Evolutionary conservation across 805 yeast species (phyloP).

Genomic region (Zygosaccharomyces pseudorouxii): DNA sequence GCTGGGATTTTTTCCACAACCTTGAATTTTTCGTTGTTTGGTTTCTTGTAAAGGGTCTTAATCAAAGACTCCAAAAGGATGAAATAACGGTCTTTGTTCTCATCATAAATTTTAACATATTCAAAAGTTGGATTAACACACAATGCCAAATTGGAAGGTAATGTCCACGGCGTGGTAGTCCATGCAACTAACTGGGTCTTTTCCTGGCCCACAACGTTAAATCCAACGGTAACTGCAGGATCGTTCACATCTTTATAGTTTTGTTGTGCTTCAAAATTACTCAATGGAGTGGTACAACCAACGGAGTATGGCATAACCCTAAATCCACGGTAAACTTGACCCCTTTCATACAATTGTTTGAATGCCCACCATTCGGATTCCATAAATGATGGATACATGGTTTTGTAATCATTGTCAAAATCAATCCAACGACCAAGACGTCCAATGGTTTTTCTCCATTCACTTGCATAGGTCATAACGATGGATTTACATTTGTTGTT

Average conservation of each 20-base stretch:
- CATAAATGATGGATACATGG: conserved; percentile 93
- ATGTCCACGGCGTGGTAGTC: conserved; percentile 99
- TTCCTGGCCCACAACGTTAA: conserved; percentile 75
- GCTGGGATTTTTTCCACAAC: conserved; percentile 79
- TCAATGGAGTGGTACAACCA: conserved; percentile 92
- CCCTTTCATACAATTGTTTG: conserved; percentile 78
- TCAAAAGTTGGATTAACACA: conserved; percentile 90
- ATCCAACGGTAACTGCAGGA: conserved; percentile 92
- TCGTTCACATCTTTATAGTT: conserved; percentile 96
- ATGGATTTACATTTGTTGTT: conserved; percentile 92
- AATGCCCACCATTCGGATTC: conserved; percentile 99
- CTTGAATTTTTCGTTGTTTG: conserved; percentile 81
- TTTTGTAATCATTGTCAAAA: conserved; percentile 96
- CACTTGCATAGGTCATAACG: conserved; percentile 94
- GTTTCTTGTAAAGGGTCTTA: conserved; percentile 87
- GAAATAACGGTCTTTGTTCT: conserved; percentile 73
- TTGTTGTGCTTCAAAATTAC: conserved; percentile 97
- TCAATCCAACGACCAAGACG: conserved; percentile 99
- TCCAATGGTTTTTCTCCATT: conserved; percentile 90
- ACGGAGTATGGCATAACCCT: conserved; percentile 99
- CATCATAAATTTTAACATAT: conserved; percentile 89
- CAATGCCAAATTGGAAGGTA: conserved; percentile 88
- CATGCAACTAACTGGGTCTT: conserved; percentile 87
- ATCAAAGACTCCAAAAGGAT: conserved; percentile 80
- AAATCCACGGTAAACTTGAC: conserved; percentile 87